Evolutionary conservation across 2,329 filamentous ascomycete species (phyloP), one percentile per base, ranked within the genome.

Genomic region (Ophiostoma himal-ulmi): DNA sequence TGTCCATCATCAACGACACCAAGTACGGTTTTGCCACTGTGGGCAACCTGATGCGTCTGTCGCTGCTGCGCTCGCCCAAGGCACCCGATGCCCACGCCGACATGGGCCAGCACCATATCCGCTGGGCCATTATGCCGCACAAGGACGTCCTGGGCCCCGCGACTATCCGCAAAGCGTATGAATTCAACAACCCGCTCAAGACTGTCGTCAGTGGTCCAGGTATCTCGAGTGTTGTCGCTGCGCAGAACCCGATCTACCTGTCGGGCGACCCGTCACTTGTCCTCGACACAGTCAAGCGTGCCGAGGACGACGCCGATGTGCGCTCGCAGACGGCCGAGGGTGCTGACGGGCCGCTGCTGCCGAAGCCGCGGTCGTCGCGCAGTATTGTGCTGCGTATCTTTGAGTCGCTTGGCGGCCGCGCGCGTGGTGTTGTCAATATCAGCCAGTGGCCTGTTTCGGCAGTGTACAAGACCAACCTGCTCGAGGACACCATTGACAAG

Each of bases 231-330:
- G 6, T 71, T 70, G 37, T 74, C 76, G 52, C 14, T 17, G 66
- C 39, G 60, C 30, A 44, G 44, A 66, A 68, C 41, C 86, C 90
- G 0, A 86, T 97, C 76, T 85, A 85, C 72, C 80, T 97, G n/a
- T 83, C 83, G 1, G 89, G 90, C 65, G 83, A 85, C 64, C 78
- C 83, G 11, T 89, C 91, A 2, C 82, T 99, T 26, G 83, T 99
- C 3, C 83, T 99, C 0, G 95, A 99, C 78, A 90, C 89, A 0
- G 85, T 99, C 79, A 99, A 99, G 85, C 90, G 95, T 71, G 95
- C 92, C n/a, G 91, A 94, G 77, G 91, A 94, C 75, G 91, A 94
- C 74, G 89, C 90, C 76, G 91, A 93, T 74, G 86, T 93, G 62
- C 87, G 84, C 64, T 80, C 84, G 3, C 86, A 86, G 30, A 85